These are phyloP conservation scores for Coemansia nantahalensis DNA, from an alignment of 192 early-diverging fungal genomes.

Conservation along the genomic window DNA sequence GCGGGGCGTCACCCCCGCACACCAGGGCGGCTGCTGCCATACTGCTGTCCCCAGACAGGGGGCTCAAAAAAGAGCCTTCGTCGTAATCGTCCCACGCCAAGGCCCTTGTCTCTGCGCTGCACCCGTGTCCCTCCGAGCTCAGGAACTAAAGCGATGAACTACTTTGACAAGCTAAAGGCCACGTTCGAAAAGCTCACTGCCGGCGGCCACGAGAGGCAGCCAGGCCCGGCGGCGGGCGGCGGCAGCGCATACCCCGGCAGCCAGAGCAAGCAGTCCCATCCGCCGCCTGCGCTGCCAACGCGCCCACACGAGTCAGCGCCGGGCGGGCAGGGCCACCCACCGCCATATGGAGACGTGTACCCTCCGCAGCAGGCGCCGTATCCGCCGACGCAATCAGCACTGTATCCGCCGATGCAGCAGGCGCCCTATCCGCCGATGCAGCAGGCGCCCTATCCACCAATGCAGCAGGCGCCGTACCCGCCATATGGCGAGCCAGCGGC, in stretches of 20 bases:
- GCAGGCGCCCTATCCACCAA: constrained; percentile 17
- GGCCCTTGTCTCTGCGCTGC: no score
- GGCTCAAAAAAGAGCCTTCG: no score
- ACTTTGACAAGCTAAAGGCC: constrained; percentile 34
- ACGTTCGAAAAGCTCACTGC: constrained; percentile 38
- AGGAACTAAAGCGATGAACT: constrained; percentile 12
- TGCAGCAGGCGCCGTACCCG: constrained; percentile 5
- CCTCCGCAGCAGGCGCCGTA: not conserved
- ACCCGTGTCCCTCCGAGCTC: no score
- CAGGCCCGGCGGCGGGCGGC: not conserved
- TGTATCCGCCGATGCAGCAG: constrained; percentile 7
- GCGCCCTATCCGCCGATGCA: constrained; percentile 12
- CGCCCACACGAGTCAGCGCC: not conserved
- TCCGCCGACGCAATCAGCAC: not conserved
- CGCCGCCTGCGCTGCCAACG: not conserved
- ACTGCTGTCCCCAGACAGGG: no score
- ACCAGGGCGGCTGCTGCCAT: no score
- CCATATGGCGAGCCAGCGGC: no score
- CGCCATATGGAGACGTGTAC: not conserved
- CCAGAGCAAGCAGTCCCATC: not conserved
- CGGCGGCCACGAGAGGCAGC: constrained; percentile 3
- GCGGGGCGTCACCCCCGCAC: no score
- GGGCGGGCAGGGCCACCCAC: constrained; percentile 5
- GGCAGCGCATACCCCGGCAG: not conserved
- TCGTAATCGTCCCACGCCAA: no score